Evolutionary conservation across 1,139 yeast genomes (phyloP).

Genomic region (Candida freyschussii): DNA sequence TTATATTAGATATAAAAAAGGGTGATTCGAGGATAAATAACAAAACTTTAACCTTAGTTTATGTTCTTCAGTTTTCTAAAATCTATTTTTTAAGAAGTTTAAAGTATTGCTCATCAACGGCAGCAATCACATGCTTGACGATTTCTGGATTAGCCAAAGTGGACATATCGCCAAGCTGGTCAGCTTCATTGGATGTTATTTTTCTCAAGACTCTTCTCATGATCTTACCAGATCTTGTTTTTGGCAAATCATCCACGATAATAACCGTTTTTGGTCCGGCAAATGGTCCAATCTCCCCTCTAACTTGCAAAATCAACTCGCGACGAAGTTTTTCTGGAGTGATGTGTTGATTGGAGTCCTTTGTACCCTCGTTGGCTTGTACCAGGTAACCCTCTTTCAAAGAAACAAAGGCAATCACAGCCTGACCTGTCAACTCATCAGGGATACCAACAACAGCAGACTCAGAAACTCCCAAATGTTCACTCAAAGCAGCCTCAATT

Average conservation of each 20-base stretch:
- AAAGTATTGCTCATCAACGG: conserved; percentile 33
- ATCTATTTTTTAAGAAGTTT: conserved; percentile 12
- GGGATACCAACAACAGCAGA: conserved; percentile 92
- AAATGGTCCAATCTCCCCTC: conserved; percentile 95
- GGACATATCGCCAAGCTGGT: conserved; percentile 87
- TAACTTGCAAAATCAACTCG: conserved; percentile 79
- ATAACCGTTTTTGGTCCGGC: conserved; percentile 95
- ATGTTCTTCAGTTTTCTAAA: background rate
- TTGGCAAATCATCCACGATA: conserved; percentile 87
- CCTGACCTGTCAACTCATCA: conserved; percentile 97
- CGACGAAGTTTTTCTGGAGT: conserved; percentile 64
- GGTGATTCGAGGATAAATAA: no score
- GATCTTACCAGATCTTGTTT: conserved; percentile 97
- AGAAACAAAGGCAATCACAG: conserved; percentile 90
- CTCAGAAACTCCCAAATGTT: conserved; percentile 79
- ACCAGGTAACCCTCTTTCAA: conserved; percentile 55
- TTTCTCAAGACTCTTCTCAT: conserved; percentile 98
- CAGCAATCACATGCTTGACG: conserved; percentile 66
- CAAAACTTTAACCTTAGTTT: no score
- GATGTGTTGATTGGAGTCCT: conserved; percentile 35
- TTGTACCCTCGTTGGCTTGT: conserved; percentile 34
- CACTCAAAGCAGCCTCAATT: conserved; percentile 86
- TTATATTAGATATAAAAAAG: no score
- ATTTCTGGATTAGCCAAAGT: conserved; percentile 87
- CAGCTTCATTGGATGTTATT: conserved; percentile 83